phyloP scores from a whole-genome alignment of 352 stramenopile genomes.

The Phytophthora pistaciae region DNA sequence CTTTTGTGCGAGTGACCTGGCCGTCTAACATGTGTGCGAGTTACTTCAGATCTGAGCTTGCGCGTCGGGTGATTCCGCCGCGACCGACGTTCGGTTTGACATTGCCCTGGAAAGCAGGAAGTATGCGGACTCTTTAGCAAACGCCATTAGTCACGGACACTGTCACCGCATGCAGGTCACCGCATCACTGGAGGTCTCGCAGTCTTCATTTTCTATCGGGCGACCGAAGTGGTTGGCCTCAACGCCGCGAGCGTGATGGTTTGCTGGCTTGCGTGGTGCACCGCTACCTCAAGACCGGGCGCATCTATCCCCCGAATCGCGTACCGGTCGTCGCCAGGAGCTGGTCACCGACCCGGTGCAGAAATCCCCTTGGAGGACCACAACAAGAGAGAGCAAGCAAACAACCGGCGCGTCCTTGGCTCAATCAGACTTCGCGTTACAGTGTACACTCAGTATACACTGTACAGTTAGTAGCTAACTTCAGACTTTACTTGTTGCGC shows the following conservation, averaged over 20 bases:
- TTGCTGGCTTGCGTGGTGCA: background rate
- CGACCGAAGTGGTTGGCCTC: conserved; percentile 16
- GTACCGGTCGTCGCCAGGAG: conserved; percentile 27
- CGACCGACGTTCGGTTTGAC: conserved; percentile 30
- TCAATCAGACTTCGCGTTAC: conserved; percentile 14
- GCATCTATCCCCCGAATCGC: conserved; percentile 24
- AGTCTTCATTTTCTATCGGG: conserved; percentile 30
- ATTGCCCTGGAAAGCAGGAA: conserved; percentile 1
- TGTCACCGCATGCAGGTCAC: conserved; percentile 3
- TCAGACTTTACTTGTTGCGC: conserved; percentile 15
- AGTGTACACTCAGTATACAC: too few relatives aligned
- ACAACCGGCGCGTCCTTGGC: background rate
- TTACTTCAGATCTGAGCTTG: conserved; percentile 20
- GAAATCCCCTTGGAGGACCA: conserved; percentile 12
- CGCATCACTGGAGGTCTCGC: conserved; percentile 13
- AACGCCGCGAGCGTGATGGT: background rate
- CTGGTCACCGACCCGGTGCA: conserved; percentile 2
- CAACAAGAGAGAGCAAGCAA: conserved; percentile 15
- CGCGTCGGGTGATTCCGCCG: conserved; percentile 28
- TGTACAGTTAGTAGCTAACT: too few relatives aligned
- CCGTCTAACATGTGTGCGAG: conserved; percentile 20
- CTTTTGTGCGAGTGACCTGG: background rate
- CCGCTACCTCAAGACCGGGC: conserved; percentile 22
- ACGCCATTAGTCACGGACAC: background rate
- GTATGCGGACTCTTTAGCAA: conserved; percentile 6